These are phyloP conservation scores for Penicillium canescens DNA, from an alignment of 495 filamentous ascomycete genomes.

Conservation along the genomic window DNA sequence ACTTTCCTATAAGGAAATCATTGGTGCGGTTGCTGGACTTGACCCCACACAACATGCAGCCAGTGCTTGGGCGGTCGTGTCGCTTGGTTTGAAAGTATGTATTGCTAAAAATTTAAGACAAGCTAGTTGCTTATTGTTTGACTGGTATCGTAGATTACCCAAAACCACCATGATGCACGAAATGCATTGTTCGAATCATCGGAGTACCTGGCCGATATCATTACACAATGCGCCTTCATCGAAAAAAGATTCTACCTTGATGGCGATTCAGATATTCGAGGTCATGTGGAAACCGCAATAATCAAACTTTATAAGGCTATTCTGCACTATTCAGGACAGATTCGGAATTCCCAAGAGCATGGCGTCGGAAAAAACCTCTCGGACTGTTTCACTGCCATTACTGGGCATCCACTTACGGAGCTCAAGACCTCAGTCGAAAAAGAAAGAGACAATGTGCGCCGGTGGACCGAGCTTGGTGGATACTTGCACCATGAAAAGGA, in stretches of 20 bases:
- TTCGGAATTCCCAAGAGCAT: neutral
- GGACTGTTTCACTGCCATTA: constrained; percentile 3
- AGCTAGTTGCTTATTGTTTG: neutral
- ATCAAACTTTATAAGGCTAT: neutral
- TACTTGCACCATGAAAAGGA: neutral
- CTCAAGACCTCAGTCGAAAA: constrained; percentile 4
- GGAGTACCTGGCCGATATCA: constrained; percentile 6
- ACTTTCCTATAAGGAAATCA: constrained; percentile 13
- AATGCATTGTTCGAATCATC: constrained; percentile 11
- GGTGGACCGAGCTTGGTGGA: constrained; percentile 5
- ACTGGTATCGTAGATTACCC: constrained; percentile 2
- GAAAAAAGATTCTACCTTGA: constrained; percentile 4
- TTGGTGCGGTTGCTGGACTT: constrained; percentile 7
- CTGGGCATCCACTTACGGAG: constrained; percentile 1
- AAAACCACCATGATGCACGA: constrained; percentile 2
- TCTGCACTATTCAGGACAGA: neutral
- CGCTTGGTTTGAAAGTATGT: constrained; percentile 8
- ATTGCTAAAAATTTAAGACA: neutral
- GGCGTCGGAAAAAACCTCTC: neutral
- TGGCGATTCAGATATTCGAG: neutral
- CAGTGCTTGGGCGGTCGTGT: constrained; percentile 18
- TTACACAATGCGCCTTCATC: constrained; percentile 5
- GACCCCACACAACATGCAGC: constrained; percentile 16
- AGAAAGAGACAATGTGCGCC: neutral
- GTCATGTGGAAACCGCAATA: neutral